These are phyloP conservation scores for Coelastrella sp. DNA, from an alignment of 139 green algal genomes.

Conservation along the genomic window DNA sequence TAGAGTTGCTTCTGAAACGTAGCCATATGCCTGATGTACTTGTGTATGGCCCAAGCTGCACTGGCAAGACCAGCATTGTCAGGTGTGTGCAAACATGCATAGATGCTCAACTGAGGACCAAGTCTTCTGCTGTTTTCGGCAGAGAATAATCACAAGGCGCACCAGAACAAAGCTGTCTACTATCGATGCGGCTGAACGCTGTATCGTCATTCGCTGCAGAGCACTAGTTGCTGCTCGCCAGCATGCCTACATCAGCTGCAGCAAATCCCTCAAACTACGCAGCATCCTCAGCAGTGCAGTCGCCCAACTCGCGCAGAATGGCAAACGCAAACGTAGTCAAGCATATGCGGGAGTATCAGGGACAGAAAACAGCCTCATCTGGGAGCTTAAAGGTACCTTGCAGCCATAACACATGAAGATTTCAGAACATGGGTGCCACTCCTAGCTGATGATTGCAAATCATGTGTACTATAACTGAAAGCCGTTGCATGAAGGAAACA, in stretches of 20 bases:
- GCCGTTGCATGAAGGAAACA: too few species aligned
- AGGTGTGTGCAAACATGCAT: conserved; percentile 26
- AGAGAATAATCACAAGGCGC: too few species aligned
- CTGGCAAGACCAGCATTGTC: conserved; percentile 33
- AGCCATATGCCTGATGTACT: conserved; percentile 7
- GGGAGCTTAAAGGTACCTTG: conserved; percentile 23
- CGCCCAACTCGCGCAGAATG: background rate
- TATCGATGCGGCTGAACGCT: background rate
- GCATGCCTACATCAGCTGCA: conserved; percentile 45
- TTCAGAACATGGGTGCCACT: too few species aligned
- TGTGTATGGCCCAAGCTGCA: conserved; percentile 31
- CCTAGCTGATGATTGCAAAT: too few species aligned
- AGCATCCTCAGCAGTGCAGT: conserved; percentile 19
- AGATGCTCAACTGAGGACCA: background rate
- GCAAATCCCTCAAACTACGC: conserved; percentile 7
- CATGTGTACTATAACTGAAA: too few species aligned
- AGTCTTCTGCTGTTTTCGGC: background rate
- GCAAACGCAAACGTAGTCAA: conserved; percentile 30
- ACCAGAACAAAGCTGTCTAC: too few species aligned
- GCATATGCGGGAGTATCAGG: conserved; percentile 27
- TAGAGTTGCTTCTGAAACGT: background rate
- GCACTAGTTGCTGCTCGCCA: background rate
- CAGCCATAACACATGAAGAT: background rate
- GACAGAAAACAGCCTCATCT: conserved; percentile 35
- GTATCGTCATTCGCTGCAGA: background rate